phyloP scores from a whole-genome alignment of 2,329 filamentous ascomycete genomes.

The Trichoderma atrobrunneum region DNA sequence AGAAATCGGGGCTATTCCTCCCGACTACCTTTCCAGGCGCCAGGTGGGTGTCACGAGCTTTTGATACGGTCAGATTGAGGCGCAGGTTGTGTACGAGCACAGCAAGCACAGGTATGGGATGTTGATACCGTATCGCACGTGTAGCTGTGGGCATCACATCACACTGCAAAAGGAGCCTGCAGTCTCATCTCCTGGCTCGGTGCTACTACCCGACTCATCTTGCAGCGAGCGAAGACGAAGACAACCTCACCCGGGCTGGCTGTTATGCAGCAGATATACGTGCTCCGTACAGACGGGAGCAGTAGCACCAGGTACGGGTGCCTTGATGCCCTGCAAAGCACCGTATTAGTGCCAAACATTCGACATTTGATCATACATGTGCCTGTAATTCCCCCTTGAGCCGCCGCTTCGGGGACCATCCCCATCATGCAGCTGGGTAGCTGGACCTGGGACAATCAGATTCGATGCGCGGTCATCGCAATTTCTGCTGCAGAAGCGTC shows the following conservation, averaged over 20 bases:
- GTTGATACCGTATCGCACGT: not conserved
- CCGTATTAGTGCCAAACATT: not conserved
- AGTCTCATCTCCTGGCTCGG: not conserved
- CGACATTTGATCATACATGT: not conserved
- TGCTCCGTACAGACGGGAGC: not conserved
- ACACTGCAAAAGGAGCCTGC: not conserved
- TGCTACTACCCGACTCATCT: constrained; percentile 2
- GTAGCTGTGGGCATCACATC: not conserved
- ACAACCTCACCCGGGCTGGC: not conserved
- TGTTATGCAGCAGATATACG: not conserved
- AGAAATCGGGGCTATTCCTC: not conserved
- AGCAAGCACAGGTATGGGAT: not conserved
- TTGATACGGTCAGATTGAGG: not conserved
- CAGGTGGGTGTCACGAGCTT: not conserved
- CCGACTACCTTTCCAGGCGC: not conserved
- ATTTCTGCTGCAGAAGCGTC: not conserved
- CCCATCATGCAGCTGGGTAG: constrained; percentile 7
- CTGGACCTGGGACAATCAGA: not conserved
- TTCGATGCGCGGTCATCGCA: not conserved
- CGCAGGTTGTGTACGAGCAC: not conserved
- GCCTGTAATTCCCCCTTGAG: not conserved
- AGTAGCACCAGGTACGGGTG: not conserved
- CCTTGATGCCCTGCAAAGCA: not conserved
- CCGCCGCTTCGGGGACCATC: not conserved
- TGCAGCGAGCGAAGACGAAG: not conserved